These are phyloP conservation scores for Solanum chiquidenum DNA, from an alignment of 257 asterid genomes.

Conservation along the genomic window DNA sequence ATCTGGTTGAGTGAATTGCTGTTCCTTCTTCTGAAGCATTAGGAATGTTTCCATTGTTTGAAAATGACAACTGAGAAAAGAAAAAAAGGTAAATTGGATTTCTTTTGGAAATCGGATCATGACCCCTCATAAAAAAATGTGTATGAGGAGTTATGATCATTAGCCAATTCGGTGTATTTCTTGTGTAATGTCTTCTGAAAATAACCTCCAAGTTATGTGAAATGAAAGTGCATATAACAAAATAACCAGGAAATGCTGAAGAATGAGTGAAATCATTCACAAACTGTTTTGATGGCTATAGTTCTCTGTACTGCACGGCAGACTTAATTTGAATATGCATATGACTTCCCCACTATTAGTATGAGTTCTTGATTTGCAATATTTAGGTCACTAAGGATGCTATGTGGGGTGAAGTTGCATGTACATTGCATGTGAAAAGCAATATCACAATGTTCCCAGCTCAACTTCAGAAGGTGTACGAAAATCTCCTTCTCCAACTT, in stretches of 20 bases:
- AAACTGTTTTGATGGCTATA: neutral
- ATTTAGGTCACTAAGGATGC: slow-evolving; percentile 48
- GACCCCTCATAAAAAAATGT: neutral
- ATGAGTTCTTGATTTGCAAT: neutral
- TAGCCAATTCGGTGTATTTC: neutral
- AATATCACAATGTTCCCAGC: slow-evolving; percentile 15
- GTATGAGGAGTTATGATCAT: neutral
- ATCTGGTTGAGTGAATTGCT: neutral
- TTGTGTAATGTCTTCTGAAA: neutral
- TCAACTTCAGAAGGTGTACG: slow-evolving; percentile 49
- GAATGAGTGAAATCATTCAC: neutral
- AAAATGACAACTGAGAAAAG: neutral
- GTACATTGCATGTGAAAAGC: slow-evolving; percentile 18
- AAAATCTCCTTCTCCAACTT: slow-evolving; percentile 35
- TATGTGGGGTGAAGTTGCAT: slow-evolving; percentile 63
- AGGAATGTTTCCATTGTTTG: neutral
- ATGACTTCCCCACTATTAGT: neutral
- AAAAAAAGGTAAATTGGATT: neutral
- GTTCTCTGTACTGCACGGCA: neutral
- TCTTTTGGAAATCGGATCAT: neutral
- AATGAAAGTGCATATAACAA: neutral
- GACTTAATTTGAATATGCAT: neutral
- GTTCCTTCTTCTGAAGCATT: neutral
- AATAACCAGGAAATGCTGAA: neutral
- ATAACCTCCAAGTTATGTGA: neutral